phyloP scores from a whole-genome alignment of 202 grass and related monocot species.

The Brachypodium distachyon region DNA sequence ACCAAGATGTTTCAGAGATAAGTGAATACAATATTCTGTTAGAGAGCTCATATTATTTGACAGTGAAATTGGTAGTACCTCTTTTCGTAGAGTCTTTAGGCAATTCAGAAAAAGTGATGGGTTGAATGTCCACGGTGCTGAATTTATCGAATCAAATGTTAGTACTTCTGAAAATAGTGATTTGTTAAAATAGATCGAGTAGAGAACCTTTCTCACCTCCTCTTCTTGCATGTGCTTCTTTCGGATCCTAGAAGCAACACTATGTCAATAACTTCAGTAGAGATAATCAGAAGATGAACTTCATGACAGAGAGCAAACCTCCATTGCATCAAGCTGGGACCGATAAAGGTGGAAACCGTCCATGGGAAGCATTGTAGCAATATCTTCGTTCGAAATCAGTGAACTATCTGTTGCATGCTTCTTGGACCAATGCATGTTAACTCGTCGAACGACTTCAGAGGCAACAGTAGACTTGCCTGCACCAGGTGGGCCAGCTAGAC shows the following conservation, averaged over 20 bases:
- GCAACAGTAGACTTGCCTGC: conserved; percentile 89
- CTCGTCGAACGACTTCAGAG: conserved; percentile 57
- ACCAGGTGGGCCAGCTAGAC: conserved; percentile 87
- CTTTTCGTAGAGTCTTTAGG: conserved; percentile 50
- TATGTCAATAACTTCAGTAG: conserved; percentile 11
- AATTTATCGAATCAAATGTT: conserved; percentile 24
- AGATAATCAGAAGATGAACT: not conserved
- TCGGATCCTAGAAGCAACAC: conserved; percentile 61
- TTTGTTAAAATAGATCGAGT: not conserved
- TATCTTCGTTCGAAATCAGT: conserved; percentile 25
- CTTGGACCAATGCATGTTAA: conserved; percentile 64
- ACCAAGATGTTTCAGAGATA: conserved; percentile 22
- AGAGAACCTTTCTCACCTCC: conserved; percentile 55
- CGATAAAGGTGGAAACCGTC: conserved; percentile 97
- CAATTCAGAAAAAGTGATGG: conserved; percentile 69
- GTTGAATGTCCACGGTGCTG: conserved; percentile 82
- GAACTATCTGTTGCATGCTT: conserved; percentile 15
- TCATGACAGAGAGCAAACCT: conserved; percentile 36
- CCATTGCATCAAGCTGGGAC: conserved; percentile 81
- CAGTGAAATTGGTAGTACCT: conserved; percentile 45
- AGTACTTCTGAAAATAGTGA: conserved; percentile 21
- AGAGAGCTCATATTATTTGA: not conserved
- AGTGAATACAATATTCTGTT: not conserved
- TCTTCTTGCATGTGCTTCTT: conserved; percentile 97
- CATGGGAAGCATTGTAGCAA: conserved; percentile 82